Evolutionary conservation across 352 stramenopile genomes (phyloP).

Genomic region (Thalassiosira oceanica): DNA sequence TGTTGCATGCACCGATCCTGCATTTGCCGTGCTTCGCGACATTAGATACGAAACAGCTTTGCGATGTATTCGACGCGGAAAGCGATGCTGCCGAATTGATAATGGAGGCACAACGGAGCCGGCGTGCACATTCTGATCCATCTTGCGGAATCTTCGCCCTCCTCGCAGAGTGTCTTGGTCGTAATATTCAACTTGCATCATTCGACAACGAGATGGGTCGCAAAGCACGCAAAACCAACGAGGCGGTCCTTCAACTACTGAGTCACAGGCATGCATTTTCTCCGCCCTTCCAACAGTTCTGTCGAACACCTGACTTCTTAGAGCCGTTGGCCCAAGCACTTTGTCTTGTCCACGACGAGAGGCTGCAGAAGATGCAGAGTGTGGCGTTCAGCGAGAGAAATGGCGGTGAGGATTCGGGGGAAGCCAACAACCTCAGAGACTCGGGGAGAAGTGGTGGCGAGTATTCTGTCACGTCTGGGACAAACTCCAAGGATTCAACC

Average conservation of each 20-base stretch:
- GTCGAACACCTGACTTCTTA: conserved; percentile 70
- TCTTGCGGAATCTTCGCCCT: conserved; percentile 79
- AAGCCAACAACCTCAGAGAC: too few species aligned
- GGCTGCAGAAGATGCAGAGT: conserved; percentile 46
- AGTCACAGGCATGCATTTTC: conserved; percentile 72
- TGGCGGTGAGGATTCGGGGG: neutral
- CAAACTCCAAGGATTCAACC: conserved; percentile 12
- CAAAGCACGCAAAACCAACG: conserved; percentile 73
- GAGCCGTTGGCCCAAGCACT: conserved; percentile 77
- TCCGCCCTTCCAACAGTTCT: conserved; percentile 78
- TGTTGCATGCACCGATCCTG: conserved; percentile 78
- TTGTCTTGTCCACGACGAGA: conserved; percentile 76
- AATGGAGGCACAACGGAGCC: conserved; percentile 24
- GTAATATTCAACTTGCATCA: conserved; percentile 78
- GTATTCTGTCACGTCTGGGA: too few species aligned
- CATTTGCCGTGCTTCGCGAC: conserved; percentile 73
- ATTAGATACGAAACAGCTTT: conserved; percentile 75
- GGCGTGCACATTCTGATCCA: conserved; percentile 50
- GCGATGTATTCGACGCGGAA: conserved; percentile 79
- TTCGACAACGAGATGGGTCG: conserved; percentile 68
- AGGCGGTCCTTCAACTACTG: conserved; percentile 75
- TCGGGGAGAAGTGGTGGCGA: neutral
- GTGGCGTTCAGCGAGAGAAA: conserved; percentile 10
- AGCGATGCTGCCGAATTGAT: conserved; percentile 61
- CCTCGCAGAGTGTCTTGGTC: conserved; percentile 75